A percentile compares a stretch with the other conserved stretches of the same genome.
Conservation (phyloP, 2,329 filamentous ascomycete genomes). For the Colletotrichum sp. region DNA sequence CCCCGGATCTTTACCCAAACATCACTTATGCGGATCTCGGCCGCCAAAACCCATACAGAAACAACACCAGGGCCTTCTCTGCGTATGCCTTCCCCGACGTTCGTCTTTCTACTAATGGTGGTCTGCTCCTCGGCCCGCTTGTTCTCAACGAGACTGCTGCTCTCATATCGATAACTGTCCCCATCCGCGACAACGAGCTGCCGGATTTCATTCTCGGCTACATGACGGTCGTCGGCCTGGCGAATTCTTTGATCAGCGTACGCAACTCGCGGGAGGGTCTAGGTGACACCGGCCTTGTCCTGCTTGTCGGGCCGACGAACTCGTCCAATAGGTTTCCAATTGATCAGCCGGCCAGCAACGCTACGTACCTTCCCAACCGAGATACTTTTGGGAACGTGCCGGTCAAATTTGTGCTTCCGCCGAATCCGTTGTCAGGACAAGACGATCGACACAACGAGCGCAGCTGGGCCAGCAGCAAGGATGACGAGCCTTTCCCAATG, state of each 20-base stretch:
- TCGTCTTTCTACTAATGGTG: slow-evolving; percentile 53
- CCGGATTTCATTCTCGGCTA: slow-evolving; percentile 75
- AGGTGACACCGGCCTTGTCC: slow-evolving; percentile 70
- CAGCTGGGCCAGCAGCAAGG: slow-evolving; percentile 45
- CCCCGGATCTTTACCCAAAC: slow-evolving; percentile 77
- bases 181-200: slow-evolving; percentile 72
- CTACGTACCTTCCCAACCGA: slow-evolving; percentile 43
- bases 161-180: slow-evolving; percentile 80
- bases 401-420: slow-evolving; percentile 68
- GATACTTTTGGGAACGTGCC: slow-evolving; percentile 44
- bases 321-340: slow-evolving; percentile 67
- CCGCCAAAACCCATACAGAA: slow-evolving; percentile 42
- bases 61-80: slow-evolving; percentile 44
- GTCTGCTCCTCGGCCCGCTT: slow-evolving; percentile 79
- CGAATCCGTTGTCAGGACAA: slow-evolving; percentile 42
- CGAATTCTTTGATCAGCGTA: slow-evolving; percentile 66
- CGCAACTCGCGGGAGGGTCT: slow-evolving; percentile 71
- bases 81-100: slow-evolving; percentile 57
- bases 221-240: slow-evolving; percentile 80
- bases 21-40: slow-evolving; percentile 66
- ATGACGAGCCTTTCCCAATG: slow-evolving; percentile 59
- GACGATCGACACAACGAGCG: slow-evolving; percentile 54
- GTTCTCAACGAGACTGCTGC: slow-evolving; percentile 75
- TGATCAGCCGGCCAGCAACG: slow-evolving; percentile 49
- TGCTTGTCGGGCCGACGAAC: slow-evolving; percentile 73